Percentiles rank a stretch among this genome's conserved stretches.
These are phyloP conservation scores for Aspergillus ochraceus DNA, from an alignment of 2,329 filamentous ascomycete species.

Conservation along the genomic window DNA sequence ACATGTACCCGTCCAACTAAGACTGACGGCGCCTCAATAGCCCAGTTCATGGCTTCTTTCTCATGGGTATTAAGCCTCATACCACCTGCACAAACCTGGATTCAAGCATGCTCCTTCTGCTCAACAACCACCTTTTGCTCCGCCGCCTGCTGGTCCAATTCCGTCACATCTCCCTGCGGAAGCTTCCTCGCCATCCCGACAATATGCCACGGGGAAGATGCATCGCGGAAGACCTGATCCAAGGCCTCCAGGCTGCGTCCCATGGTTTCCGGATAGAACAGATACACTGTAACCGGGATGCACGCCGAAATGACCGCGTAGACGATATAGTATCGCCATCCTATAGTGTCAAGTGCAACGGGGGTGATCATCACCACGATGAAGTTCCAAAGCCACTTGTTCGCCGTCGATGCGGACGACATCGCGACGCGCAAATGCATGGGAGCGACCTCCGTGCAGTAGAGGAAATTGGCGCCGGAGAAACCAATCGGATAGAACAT, in stretches of 20 bases:
- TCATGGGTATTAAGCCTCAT: too few relatives aligned
- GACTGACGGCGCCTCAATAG: too few relatives aligned
- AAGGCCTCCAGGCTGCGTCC: slow-evolving; percentile 18
- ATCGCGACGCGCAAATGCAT: slow-evolving; percentile 19
- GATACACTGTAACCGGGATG: slow-evolving; percentile 16
- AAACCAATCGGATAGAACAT: slow-evolving; percentile 23
- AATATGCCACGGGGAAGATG: neutral
- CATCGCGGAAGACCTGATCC: slow-evolving; percentile 21
- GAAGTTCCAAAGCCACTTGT: slow-evolving; percentile 19
- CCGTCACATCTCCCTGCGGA: neutral
- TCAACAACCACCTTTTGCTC: neutral
- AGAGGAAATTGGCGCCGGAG: slow-evolving; percentile 21
- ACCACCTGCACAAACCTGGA: neutral
- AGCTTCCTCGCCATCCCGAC: neutral
- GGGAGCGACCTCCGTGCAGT: slow-evolving; percentile 20
- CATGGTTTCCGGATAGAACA: slow-evolving; percentile 25
- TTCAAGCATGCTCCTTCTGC: neutral
- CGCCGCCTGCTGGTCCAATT: neutral
- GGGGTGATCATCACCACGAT: slow-evolving; percentile 22
- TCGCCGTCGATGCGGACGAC: slow-evolving; percentile 15
- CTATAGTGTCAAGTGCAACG: slow-evolving; percentile 18
- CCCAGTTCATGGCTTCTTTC: too few relatives aligned
- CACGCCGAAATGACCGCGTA: slow-evolving; percentile 17
- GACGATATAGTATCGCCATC: slow-evolving; percentile 20
- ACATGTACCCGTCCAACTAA: too few relatives aligned